These are phyloP conservation scores for Ganoderma lucidum DNA, from an alignment of 1,284 basidiomycete genomes.

Conservation along the genomic window DNA sequence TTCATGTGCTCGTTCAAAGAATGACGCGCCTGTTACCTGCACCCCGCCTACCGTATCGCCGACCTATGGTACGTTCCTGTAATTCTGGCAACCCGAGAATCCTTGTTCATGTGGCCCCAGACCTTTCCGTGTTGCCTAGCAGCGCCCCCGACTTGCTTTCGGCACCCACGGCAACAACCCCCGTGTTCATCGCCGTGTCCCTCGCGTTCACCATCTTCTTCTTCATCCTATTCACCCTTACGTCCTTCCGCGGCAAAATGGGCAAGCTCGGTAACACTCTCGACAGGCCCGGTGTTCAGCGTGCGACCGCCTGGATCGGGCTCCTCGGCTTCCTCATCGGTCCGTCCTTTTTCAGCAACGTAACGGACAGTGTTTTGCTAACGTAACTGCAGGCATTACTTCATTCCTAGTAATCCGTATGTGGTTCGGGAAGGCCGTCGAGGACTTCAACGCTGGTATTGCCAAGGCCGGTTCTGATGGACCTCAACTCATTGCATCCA, in stretches of 20 bases:
- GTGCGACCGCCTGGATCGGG: constrained; percentile 74
- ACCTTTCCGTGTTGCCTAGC: constrained; percentile 65
- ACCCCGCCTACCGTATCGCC: constrained; percentile 65
- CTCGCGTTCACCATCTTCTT: constrained; percentile 69
- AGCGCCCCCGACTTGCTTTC: constrained; percentile 65
- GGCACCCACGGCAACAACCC: constrained; percentile 67
- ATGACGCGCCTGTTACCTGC: constrained; percentile 61
- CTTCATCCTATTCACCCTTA: constrained; percentile 70
- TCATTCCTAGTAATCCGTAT: constrained; percentile 77
- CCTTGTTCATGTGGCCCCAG: constrained; percentile 45
- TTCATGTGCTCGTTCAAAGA: constrained; percentile 67
- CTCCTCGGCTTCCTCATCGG: constrained; percentile 78
- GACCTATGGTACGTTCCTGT: constrained; percentile 58
- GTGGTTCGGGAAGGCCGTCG: constrained; percentile 82
- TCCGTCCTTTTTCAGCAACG: constrained; percentile 39
- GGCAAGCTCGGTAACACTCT: constrained; percentile 59
- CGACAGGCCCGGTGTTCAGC: constrained; percentile 67
- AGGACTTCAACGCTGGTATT: constrained; percentile 78
- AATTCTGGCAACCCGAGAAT: not conserved
- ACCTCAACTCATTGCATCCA: constrained; percentile 67
- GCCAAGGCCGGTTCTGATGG: constrained; percentile 55
- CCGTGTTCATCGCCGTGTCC: constrained; percentile 70
- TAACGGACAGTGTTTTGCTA: constrained; percentile 15
- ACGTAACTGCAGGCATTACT: constrained; percentile 59
- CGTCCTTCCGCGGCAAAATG: constrained; percentile 73